Base-by-base conservation (phyloP, 371 early-diverging fungal genomes). In the Circinella minor region DNA sequence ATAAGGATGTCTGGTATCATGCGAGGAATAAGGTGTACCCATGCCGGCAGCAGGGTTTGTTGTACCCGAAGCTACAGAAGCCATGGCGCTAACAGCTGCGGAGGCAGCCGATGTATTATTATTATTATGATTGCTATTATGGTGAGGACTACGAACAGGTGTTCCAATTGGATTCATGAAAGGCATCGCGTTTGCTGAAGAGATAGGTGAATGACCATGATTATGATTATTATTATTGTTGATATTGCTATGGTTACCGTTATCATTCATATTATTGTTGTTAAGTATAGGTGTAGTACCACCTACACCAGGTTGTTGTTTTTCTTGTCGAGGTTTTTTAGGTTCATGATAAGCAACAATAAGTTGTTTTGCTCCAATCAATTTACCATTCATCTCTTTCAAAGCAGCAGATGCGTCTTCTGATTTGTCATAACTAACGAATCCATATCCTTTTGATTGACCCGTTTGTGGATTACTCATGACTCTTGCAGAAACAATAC, bases 261-360 rank as follows among this genome's bases (percentile, higher is more conserved):
- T 27, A 27, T 27, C 27, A 27, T 27, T 51, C 5, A 17, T 51
- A 7, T 51, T 51, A 51, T 51, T 51, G 15, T 1, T 51, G 51
- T 51, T 51, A 4, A 70, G 14, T 71, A 72, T 59, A 55, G 49
- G 37, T n/a, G 51, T 57, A 39, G 51, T 51, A 4, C 14, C 4
- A 51, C 15, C 15, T 1, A 4, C n/a, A 47, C 15, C 67, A 47
- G 64, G 68, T 65, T 80, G 74, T 46, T 80, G 74, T 68, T 76
- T 74, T 37, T 78, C 68, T 39, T 68, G 67, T 7, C 74, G 74
- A 17, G 77, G 74, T 47, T 84, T 82, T 66, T 78, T 81, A 18
- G 82, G 85, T 62, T 81, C 81, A 70, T 84, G 85, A 68, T 68
- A 84, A 20, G 80, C 79, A 18, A 84, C 77, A 37, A 75, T 62